Percentiles rank a stretch among this genome's conserved stretches.
Conservation (phyloP, 2,329 filamentous ascomycete genomes). For the Epichloe brachyelytri region DNA sequence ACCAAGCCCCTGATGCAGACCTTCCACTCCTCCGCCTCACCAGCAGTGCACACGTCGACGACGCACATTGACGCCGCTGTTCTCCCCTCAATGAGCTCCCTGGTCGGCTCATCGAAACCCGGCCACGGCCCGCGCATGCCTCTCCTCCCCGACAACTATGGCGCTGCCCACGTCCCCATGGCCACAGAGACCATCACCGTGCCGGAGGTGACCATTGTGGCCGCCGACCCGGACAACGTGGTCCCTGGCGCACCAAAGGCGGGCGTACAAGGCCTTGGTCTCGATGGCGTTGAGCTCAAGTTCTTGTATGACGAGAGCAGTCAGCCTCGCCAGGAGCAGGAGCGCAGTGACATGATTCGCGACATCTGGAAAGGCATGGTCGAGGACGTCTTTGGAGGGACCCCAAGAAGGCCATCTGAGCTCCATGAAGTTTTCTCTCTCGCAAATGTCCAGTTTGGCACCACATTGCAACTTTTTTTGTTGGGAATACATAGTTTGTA, state of each 20-base stretch:
- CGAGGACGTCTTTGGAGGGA: slow-evolving; percentile 30
- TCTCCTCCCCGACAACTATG: slow-evolving; percentile 46
- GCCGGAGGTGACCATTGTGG: slow-evolving; percentile 41
- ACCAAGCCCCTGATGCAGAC: slow-evolving; percentile 50
- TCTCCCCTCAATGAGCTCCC: slow-evolving; percentile 33
- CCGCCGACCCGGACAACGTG: slow-evolving; percentile 40
- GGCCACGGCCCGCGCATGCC: slow-evolving; percentile 39
- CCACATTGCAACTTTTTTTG: slow-evolving; percentile 3
- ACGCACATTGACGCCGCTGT: slow-evolving; percentile 38
- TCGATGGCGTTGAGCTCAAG: slow-evolving; percentile 44
- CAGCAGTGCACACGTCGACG: slow-evolving; percentile 26
- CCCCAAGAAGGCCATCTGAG: slow-evolving; percentile 9
- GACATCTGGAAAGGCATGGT: slow-evolving; percentile 44
- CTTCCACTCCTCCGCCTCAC: slow-evolving; percentile 38
- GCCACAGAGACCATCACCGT: slow-evolving; percentile 27
- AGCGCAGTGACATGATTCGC: slow-evolving; percentile 32
- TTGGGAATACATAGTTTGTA: neutral
- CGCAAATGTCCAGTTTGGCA: neutral
- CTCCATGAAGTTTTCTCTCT: neutral
- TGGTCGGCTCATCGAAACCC: slow-evolving; percentile 17
- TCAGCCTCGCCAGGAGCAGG: slow-evolving; percentile 16
- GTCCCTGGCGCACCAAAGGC: slow-evolving; percentile 37
- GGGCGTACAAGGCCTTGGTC: slow-evolving; percentile 43
- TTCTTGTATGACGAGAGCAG: slow-evolving; percentile 29
- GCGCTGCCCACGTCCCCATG: slow-evolving; percentile 30